Conservation (phyloP, 768 basidiomycete genomes). For the Phaeotremella fagi region DNA sequence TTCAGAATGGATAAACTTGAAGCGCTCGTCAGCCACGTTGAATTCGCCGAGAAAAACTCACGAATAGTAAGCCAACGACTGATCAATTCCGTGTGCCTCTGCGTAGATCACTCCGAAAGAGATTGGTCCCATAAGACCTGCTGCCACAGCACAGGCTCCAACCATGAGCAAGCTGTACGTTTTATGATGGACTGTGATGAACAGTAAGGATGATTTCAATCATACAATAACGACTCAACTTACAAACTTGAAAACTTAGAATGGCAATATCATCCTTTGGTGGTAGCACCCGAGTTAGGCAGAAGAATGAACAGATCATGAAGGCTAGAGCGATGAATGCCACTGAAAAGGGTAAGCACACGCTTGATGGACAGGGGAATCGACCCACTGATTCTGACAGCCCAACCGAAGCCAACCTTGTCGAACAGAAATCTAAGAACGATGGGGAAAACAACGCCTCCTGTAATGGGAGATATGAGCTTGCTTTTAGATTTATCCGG, state of each 20-base stretch:
- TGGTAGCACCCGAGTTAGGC: conserved; percentile 15
- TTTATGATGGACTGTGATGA: conserved; percentile 57
- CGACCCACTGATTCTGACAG: conserved; percentile 49
- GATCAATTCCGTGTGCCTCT: conserved; percentile 13
- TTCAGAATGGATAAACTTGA: conserved; percentile 38
- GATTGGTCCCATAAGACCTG: conserved; percentile 62
- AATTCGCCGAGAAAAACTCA: conserved; percentile 9
- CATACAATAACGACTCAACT: conserved; percentile 56
- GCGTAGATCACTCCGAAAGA: conserved; percentile 11
- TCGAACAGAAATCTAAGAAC: conserved; percentile 54
- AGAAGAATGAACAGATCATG: conserved; percentile 15
- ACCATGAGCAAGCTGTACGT: conserved; percentile 59
- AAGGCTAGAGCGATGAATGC: conserved; percentile 22
- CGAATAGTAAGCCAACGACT: conserved; percentile 25
- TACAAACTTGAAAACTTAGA: conserved; percentile 32
- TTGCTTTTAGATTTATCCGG: no score
- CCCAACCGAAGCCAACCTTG: conserved; percentile 56
- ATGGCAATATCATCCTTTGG: conserved; percentile 24
- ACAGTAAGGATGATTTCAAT: conserved; percentile 55
- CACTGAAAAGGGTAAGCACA: conserved; percentile 7
- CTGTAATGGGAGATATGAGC: conserved; percentile 60
- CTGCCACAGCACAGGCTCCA: conserved; percentile 43
- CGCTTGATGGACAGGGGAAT: neutral
- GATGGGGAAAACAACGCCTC: conserved; percentile 67
- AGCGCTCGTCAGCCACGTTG: conserved; percentile 3